Percentiles rank a stretch among this genome's conserved stretches.
Evolutionary conservation across 257 asterid species (phyloP).

Genomic region (Penstemon barbatus): DNA sequence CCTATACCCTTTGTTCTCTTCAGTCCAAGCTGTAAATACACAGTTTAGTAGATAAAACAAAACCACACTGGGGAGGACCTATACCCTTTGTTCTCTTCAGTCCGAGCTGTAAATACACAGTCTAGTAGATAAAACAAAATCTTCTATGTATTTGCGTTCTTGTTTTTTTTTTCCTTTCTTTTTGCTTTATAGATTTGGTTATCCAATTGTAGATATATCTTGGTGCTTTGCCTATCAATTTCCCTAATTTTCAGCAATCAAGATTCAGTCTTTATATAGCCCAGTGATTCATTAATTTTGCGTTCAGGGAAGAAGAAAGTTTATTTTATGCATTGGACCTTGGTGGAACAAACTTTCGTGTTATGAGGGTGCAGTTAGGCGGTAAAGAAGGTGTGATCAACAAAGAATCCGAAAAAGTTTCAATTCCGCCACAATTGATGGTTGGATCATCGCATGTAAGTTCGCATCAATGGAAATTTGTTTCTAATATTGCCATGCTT

Average conservation of each 20-base stretch:
- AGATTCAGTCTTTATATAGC: not conserved
- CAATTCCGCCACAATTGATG: constrained; percentile 92
- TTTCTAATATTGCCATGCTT: constrained; percentile 10
- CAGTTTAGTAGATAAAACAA: no score
- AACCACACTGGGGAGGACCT: no score
- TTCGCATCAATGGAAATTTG: constrained; percentile 12
- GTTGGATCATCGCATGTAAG: constrained; percentile 78
- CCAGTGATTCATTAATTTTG: constrained; percentile 25
- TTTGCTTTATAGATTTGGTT: not conserved
- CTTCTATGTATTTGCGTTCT: no score
- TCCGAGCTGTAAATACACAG: no score
- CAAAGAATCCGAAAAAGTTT: constrained; percentile 61
- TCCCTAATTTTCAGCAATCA: not conserved
- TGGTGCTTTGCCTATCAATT: not conserved
- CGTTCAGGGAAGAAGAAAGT: constrained; percentile 68
- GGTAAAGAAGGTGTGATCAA: constrained; percentile 53
- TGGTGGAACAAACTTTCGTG: constrained; percentile 95
- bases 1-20: no score
- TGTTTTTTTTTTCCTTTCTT: no score
- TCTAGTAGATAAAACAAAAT: no score
- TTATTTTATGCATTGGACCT: constrained; percentile 86
- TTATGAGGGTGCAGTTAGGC: constrained; percentile 71
- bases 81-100: no score
- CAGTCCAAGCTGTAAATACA: no score
- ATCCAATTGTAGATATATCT: not conserved